These are phyloP conservation scores for Cercis canadensis DNA, from an alignment of 306 rosid genomes.

Conservation along the genomic window DNA sequence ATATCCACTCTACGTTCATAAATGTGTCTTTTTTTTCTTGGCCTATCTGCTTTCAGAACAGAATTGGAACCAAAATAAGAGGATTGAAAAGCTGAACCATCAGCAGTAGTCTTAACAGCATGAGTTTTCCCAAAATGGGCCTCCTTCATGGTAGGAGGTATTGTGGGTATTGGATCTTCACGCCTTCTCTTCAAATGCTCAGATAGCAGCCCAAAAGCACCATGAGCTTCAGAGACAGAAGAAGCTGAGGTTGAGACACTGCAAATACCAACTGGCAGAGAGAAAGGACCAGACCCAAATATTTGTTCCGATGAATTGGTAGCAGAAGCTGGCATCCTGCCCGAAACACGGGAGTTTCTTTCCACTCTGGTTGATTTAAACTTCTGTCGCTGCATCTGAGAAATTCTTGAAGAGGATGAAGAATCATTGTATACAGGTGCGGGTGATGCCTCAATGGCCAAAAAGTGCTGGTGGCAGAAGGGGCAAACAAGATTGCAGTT, in stretches of 20 bases:
- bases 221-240: slow-evolving; percentile 49
- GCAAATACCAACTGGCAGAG: slow-evolving; percentile 36
- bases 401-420: slow-evolving; percentile 41
- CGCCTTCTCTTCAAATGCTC: slow-evolving; percentile 50
- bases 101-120: slow-evolving; percentile 42
- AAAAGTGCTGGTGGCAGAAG: slow-evolving; percentile 56
- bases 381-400: slow-evolving; percentile 42
- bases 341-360: slow-evolving; percentile 40
- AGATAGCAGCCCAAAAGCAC: slow-evolving; percentile 40
- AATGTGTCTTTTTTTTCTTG: slow-evolving; percentile 46
- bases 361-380: slow-evolving; percentile 43
- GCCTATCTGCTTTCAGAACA: slow-evolving; percentile 44
- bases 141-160: slow-evolving; percentile 41
- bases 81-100: slow-evolving; percentile 43
- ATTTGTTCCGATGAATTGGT: slow-evolving; percentile 35
- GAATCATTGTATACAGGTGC: slow-evolving; percentile 42
- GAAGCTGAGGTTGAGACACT: slow-evolving; percentile 38
- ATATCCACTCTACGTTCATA: slow-evolving; percentile 35
- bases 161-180: slow-evolving; percentile 33
- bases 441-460: slow-evolving; percentile 56
- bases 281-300: slow-evolving; percentile 42
- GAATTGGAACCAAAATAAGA: slow-evolving; percentile 40
- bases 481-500: slow-evolving; percentile 53
- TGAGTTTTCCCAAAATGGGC: slow-evolving; percentile 33
- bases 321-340: slow-evolving; percentile 44